Evolutionary conservation across 2,329 filamentous ascomycete genomes (phyloP).

Genomic region (Myriosclerotinia curreyana): DNA sequence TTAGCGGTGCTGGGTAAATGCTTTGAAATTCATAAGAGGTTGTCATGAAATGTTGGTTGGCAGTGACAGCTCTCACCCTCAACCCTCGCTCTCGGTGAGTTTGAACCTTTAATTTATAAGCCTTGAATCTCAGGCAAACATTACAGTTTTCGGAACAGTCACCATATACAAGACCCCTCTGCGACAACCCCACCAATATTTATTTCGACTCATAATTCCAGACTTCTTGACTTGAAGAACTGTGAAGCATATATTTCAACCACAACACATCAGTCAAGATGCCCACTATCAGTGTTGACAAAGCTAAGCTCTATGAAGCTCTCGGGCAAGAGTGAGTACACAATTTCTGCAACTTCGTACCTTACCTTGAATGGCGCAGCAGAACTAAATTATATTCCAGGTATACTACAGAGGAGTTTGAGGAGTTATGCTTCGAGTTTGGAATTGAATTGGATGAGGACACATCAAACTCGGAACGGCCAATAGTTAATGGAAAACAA

Average conservation of each 20-base stretch:
- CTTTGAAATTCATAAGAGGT: conserved; percentile 2
- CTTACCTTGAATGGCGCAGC: background rate
- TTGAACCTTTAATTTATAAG: conserved; percentile 14
- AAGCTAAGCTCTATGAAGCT: conserved; percentile 90
- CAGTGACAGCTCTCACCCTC: conserved; percentile 5
- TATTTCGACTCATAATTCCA: conserved; percentile 20
- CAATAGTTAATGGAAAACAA: conserved; percentile 72
- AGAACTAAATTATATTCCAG: conserved; percentile 45
- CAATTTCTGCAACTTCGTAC: conserved; percentile 24
- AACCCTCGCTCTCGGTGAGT: conserved; percentile 8
- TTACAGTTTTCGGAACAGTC: background rate
- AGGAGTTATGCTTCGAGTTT: conserved; percentile 97
- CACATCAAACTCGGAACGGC: conserved; percentile 52
- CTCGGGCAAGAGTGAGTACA: conserved; percentile 75
- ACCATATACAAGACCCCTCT: conserved; percentile 9
- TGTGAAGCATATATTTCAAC: conserved; percentile 13
- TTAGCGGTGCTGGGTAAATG: conserved; percentile 4
- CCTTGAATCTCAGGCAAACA: background rate
- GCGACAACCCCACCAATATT: conserved; percentile 21
- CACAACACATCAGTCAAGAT: conserved; percentile 50
- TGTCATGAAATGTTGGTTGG: conserved; percentile 19
- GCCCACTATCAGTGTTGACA: conserved; percentile 97
- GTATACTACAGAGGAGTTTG: conserved; percentile 91
- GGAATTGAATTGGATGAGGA: conserved; percentile 96
- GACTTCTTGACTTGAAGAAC: background rate